Base-by-base conservation (phyloP, 306 rosid species). In the Inga leiocalycina region DNA sequence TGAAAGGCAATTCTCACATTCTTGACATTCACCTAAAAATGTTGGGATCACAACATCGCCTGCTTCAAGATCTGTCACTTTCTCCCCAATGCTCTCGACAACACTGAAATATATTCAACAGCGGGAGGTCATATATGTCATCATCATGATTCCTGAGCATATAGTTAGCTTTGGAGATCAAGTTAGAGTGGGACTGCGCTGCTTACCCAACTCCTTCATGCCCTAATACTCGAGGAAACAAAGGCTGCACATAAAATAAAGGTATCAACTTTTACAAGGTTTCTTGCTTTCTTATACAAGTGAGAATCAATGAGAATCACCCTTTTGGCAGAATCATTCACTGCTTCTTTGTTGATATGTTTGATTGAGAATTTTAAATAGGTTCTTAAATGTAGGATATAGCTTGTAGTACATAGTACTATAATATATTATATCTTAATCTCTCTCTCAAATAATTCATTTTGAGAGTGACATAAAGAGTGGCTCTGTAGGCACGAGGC, bases 41-140 rank as follows among this genome's bases (percentile, higher is more conserved):
- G 88, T 74, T 74, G 91, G 89, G 35, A 88, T 88, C 70, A 85
- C 87, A 2, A 83, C 41, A 39, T 88, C 87, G 22, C 91, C 91
- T 34, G 3, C 45, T 77, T 72, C 44, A 1, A 85, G 3, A 78
- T 61, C 64, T 14, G 20, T 83, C 49, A 80, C 89, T 32, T 77
- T 79, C 71, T 83, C 80, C 4, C 87, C 88, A n/a, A 0, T 44
- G 75, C 56, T 71, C 11, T 85, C 77, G 4, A 48, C 75, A 43
- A 71, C 37, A n/a, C 75, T 71, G 56, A 20, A 44, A 71, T n/a
- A 71, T 71, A 20, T n/a, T 39, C 72, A 17, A 35, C 11, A 35
- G 5, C 20, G 30, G 48, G 30, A 69, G 74, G 22, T 41, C 45
- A 65, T 15, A 65, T 15, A 6, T 64, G 2, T 57, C n/a, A 27